Percentiles rank a stretch among this genome's conserved stretches.
Evolutionary conservation across 345 rosid genomes (phyloP).

Genomic region (Salix viminalis): DNA sequence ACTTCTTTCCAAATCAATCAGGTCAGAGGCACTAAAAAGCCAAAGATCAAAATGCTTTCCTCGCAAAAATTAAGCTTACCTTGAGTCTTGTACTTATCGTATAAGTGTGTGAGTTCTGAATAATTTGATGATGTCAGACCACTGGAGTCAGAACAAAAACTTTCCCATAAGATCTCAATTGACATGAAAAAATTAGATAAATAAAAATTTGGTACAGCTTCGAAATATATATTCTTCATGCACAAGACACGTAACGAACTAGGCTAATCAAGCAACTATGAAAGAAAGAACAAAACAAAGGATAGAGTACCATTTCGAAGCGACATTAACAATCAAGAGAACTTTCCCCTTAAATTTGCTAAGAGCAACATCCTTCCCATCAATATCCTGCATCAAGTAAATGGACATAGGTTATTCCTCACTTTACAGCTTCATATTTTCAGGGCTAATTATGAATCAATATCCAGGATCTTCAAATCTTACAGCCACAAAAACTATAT

Average conservation of each 20-base stretch:
- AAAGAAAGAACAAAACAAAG: background rate
- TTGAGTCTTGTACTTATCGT: conserved; percentile 31
- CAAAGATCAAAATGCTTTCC: background rate
- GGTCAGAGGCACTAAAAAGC: background rate
- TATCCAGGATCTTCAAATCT: background rate
- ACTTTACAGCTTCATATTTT: background rate
- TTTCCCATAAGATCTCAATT: background rate
- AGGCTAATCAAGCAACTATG: background rate
- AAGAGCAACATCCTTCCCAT: conserved; percentile 21
- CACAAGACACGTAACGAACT: background rate
- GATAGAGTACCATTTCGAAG: conserved; percentile 26
- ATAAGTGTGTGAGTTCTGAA: conserved; percentile 25
- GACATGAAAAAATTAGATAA: background rate
- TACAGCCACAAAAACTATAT: background rate
- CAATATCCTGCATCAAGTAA: conserved; percentile 20
- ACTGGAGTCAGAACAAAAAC: conserved; percentile 4
- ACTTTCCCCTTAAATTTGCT: conserved; percentile 31
- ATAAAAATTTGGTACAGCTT: background rate
- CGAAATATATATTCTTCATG: background rate
- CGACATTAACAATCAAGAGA: conserved; percentile 30
- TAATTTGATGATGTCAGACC: conserved; percentile 32
- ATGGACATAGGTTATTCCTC: background rate
- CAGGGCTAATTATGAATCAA: background rate
- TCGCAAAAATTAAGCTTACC: conserved; percentile 13
- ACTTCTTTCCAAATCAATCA: background rate